Evolutionary conservation across 805 yeast species (phyloP).

Genomic region (Pachysolen tannophilus): DNA sequence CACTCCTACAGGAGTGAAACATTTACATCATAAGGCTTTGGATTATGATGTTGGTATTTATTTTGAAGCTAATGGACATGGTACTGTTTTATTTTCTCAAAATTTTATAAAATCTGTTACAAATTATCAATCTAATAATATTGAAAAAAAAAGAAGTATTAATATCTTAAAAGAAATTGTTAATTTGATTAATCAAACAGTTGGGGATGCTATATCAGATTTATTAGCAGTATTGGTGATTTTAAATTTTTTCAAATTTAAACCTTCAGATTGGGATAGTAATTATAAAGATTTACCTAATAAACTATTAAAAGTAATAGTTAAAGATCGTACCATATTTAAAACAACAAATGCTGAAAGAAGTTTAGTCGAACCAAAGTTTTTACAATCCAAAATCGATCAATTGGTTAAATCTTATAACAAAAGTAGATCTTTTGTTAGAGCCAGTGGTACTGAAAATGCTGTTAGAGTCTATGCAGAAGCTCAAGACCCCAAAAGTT

Average conservation of each 20-base stretch:
- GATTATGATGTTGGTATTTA: slow-evolving; percentile 86
- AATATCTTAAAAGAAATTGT: slow-evolving; percentile 51
- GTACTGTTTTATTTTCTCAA: slow-evolving; percentile 79
- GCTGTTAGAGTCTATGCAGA: slow-evolving; percentile 96
- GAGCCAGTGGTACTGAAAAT: slow-evolving; percentile 97
- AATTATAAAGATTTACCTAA: slow-evolving; percentile 85
- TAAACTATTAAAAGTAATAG: slow-evolving; percentile 70
- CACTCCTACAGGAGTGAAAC: slow-evolving; percentile 95
- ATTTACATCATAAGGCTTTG: slow-evolving; percentile 86
- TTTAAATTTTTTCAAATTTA: slow-evolving; percentile 43
- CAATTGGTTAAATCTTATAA: slow-evolving; percentile 43
- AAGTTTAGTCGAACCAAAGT: slow-evolving; percentile 64
- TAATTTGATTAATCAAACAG: slow-evolving; percentile 85
- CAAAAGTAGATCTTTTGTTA: slow-evolving; percentile 79
- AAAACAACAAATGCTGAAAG: slow-evolving; percentile 90
- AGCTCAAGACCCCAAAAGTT: slow-evolving; percentile 47
- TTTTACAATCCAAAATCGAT: slow-evolving; percentile 71
- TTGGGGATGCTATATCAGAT: slow-evolving; percentile 98
- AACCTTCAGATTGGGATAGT: slow-evolving; percentile 66
- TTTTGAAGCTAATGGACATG: slow-evolving; percentile 99
- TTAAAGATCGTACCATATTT: slow-evolving; percentile 72
- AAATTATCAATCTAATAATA: slow-evolving; percentile 26
- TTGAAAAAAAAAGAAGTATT: slow-evolving; percentile 41
- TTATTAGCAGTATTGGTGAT: slow-evolving; percentile 69
- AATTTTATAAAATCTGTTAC: slow-evolving; percentile 34